Base-by-base conservation (phyloP, 1,284 basidiomycete species). In the Tylopilus sp. region DNA sequence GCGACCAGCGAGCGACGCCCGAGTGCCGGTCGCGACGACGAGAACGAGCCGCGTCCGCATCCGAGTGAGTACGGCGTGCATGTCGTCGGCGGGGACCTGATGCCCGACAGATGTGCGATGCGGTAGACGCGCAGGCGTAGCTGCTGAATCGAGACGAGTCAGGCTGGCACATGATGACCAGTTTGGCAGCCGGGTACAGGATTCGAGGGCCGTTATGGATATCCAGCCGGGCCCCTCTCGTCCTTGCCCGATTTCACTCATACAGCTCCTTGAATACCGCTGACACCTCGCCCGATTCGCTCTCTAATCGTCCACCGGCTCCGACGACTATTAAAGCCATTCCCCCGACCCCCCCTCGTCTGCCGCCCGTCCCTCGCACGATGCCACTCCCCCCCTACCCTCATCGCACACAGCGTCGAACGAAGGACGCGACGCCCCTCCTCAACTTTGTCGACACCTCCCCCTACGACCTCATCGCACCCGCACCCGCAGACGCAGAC, bases 391-490 rank as follows among this genome's bases (percentile, higher is more conserved):
- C 69, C 43, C 60, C 72, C 45, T 67, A 74, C 60, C 71, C 67
- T 48, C 72, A 60, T 39, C 70, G 64, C 58, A 64, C 67, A 41
- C 61, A 61, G 43, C 62, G 52, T 26, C 54, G 48, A 29, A 5
- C 40, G 59, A 73, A 76, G 60, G 76, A 79, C 64, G 56, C 70
- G 48, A 65, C 74, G 2, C 64, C 76, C 53, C 67, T 77, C 56
- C 68, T 79, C 59, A 68, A 67, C 71, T 79, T 78, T 60, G 73
- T 80, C 64, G 76, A 75, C 57, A 49, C 56, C 42, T 50, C 63
- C 31, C 53, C n/a, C n/a, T n/a, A n/a, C n/a, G n/a, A n/a, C n/a
- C n/a, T n/a, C n/a, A n/a, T n/a, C n/a, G n/a, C n/a, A n/a, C n/a
- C n/a, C n/a, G n/a, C n/a, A n/a, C n/a, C n/a, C n/a, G n/a, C n/a